Evolutionary conservation across 352 stramenopile species (phyloP).

Genomic region (Saprolegnia diclina): DNA sequence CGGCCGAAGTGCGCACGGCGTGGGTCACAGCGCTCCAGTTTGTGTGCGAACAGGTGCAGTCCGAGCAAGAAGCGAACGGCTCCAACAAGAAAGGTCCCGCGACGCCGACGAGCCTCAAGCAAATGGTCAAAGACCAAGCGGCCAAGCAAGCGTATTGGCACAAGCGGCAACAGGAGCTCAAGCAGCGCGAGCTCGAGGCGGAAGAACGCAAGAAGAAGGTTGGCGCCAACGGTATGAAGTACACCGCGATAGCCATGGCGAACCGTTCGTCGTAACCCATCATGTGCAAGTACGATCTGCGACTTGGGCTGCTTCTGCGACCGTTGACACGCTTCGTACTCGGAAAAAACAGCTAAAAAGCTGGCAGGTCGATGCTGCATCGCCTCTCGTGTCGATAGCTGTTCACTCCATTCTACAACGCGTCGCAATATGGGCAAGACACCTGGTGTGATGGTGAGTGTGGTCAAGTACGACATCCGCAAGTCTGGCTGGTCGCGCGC

Average conservation of each 20-base stretch:
- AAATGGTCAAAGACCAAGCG: constrained; percentile 66
- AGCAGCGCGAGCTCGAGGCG: constrained; percentile 64
- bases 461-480: background rate
- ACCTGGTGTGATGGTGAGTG: background rate
- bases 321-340: background rate
- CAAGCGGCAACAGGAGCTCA: constrained; percentile 66
- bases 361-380: background rate
- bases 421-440: background rate
- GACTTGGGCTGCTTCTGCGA: background rate
- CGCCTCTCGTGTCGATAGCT: too few species aligned
- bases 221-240: constrained; percentile 65
- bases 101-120: constrained; percentile 47
- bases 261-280: constrained; percentile 37
- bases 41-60: constrained; percentile 53
- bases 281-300: too few species aligned
- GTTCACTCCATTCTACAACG: too few species aligned
- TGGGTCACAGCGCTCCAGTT: constrained; percentile 76
- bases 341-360: background rate
- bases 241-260: constrained; percentile 70
- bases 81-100: constrained; percentile 30
- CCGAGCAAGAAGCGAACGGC: constrained; percentile 33
- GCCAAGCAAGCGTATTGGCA: constrained; percentile 77
- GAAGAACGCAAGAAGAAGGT: constrained; percentile 79
- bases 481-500: background rate
- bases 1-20: constrained; percentile 47